Percentiles rank a stretch among this genome's conserved stretches.
These are phyloP conservation scores for Paramarasmius palmivorus DNA, from an alignment of 1,284 basidiomycete genomes.

Conservation along the genomic window DNA sequence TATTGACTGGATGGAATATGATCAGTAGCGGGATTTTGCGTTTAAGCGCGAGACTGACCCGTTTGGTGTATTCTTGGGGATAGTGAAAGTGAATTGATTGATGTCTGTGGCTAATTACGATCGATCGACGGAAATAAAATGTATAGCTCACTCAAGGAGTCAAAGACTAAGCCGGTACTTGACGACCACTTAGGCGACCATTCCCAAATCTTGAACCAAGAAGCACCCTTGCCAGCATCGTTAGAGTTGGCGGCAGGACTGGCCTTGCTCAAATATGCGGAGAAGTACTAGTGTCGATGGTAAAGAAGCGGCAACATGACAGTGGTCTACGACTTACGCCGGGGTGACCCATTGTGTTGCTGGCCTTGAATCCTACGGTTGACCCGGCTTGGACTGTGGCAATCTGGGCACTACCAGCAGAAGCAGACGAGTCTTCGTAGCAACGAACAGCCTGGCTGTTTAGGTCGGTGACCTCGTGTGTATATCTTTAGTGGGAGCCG, in stretches of 20 bases:
- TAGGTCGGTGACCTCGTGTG: slow-evolving; percentile 34
- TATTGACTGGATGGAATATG: slow-evolving; percentile 25
- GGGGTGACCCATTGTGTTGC: slow-evolving; percentile 34
- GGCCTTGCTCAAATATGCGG: slow-evolving; percentile 47
- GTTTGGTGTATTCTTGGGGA: slow-evolving; percentile 30
- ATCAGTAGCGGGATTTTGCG: slow-evolving; percentile 1
- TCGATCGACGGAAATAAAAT: too few species aligned
- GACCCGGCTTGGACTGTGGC: slow-evolving; percentile 42
- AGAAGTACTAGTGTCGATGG: slow-evolving; percentile 31
- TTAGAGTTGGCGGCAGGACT: slow-evolving; percentile 35
- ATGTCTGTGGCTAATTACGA: slow-evolving; percentile 26
- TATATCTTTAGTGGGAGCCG: background rate
- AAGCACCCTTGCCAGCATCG: slow-evolving; percentile 39
- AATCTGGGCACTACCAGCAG: slow-evolving; percentile 30
- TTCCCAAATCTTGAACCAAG: slow-evolving; percentile 55
- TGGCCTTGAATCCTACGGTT: slow-evolving; percentile 33
- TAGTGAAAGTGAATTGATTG: slow-evolving; percentile 40
- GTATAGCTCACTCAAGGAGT: slow-evolving; percentile 30
- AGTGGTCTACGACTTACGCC: slow-evolving; percentile 27
- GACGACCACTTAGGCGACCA: slow-evolving; percentile 33
- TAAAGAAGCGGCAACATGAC: background rate
- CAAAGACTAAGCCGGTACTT: slow-evolving; percentile 32
- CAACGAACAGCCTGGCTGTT: slow-evolving; percentile 45
- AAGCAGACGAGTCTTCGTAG: slow-evolving; percentile 32
- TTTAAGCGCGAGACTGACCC: slow-evolving; percentile 22